Percentiles rank a stretch among this genome's conserved stretches.
Evolutionary conservation across 768 basidiomycete genomes (phyloP).

Genomic region (Tricholoma hemisulphureum): DNA sequence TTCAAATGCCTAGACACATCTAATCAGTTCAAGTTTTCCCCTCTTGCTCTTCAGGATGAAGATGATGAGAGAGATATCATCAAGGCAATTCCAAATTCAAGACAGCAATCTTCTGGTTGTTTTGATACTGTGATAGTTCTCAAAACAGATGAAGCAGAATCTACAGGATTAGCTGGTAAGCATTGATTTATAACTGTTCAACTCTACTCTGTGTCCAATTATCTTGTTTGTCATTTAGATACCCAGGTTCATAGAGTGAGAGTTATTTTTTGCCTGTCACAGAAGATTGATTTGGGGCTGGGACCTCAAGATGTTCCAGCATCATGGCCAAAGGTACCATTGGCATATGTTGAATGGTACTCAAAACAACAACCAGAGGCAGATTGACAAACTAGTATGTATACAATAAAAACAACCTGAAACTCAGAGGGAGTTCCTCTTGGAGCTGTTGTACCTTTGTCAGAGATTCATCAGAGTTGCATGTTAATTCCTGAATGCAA

Average conservation of each 20-base stretch:
- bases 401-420: not conserved
- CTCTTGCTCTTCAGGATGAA: slow-evolving; percentile 16
- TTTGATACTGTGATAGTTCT: slow-evolving; percentile 31
- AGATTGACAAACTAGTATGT: slow-evolving; percentile 6
- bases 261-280: slow-evolving; percentile 27
- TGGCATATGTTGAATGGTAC: slow-evolving; percentile 11
- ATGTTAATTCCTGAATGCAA: no score
- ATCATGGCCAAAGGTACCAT: no score
- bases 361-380: no score
- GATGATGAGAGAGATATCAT: slow-evolving; percentile 18
- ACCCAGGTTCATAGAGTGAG: slow-evolving; percentile 18
- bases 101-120: slow-evolving; percentile 8
- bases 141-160: slow-evolving; percentile 22
- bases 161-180: slow-evolving; percentile 19
- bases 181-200: not conserved
- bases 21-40: no score
- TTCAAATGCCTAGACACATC: no score
- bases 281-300: no score
- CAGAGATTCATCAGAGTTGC: no score
- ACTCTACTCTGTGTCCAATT: not conserved
- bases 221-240: slow-evolving; percentile 1
- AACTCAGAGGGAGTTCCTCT: not conserved
- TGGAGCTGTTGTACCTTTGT: slow-evolving; percentile 27
- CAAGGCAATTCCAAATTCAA: slow-evolving; percentile 11
- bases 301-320: no score